Conservation (phyloP, 2,329 filamentous ascomycete genomes). For the Penicillium palitans region DNA sequence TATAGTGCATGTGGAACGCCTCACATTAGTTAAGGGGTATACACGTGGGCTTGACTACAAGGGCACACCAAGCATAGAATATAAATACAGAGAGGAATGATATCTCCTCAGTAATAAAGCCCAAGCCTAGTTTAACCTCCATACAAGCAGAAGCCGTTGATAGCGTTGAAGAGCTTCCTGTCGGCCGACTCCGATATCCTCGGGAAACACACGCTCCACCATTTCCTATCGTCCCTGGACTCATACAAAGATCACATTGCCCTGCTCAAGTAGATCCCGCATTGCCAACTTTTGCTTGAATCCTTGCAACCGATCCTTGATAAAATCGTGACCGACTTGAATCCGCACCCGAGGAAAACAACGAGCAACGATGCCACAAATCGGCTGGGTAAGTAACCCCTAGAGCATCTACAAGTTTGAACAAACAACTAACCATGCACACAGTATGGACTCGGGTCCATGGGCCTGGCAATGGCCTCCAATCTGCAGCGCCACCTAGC, state of each 20-base stretch:
- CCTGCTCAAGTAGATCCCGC: background rate
- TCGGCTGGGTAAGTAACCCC: conserved; percentile 37
- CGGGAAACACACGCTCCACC: conserved; percentile 23
- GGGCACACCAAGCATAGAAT: background rate
- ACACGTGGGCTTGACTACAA: background rate
- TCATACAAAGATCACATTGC: conserved; percentile 1
- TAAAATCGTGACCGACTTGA: background rate
- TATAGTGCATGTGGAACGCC: background rate
- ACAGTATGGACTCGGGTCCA: conserved; percentile 47
- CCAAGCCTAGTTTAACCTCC: background rate
- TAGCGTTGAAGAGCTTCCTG: conserved; percentile 6
- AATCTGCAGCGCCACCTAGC: conserved; percentile 46
- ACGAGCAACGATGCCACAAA: conserved; percentile 32
- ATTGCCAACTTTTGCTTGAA: background rate
- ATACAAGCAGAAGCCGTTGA: background rate
- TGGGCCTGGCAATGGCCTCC: conserved; percentile 48
- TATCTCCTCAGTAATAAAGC: background rate
- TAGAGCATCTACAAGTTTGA: background rate
- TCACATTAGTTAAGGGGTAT: background rate
- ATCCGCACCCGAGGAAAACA: background rate
- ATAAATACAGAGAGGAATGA: background rate
- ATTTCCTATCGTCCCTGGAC: conserved; percentile 7
- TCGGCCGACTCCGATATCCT: conserved; percentile 30
- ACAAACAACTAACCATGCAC: conserved; percentile 3
- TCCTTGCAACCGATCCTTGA: too few relatives aligned